phyloP scores from a whole-genome alignment of 1,284 basidiomycete genomes.

The Puccinia hordei region DNA sequence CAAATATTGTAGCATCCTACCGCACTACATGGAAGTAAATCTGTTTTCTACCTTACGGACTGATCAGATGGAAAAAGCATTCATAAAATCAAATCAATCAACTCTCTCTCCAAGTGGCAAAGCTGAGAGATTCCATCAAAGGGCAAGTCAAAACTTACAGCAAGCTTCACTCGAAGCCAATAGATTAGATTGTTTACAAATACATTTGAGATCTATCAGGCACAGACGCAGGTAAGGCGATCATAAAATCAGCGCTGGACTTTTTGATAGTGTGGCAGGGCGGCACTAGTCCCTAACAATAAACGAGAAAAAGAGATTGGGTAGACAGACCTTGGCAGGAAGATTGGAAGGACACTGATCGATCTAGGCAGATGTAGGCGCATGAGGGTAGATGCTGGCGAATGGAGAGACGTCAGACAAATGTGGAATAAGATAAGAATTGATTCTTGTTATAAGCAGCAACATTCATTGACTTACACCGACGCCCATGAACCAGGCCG shows the following conservation, averaged over 20 bases:
- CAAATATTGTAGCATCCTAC: neutral
- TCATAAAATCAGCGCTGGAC: neutral
- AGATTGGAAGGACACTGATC: neutral
- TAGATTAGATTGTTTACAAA: conserved; percentile 7
- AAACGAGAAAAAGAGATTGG: neutral
- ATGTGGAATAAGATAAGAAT: no score
- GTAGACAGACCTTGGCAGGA: conserved; percentile 13
- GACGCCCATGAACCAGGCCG: neutral
- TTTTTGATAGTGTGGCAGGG: neutral
- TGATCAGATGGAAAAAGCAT: neutral
- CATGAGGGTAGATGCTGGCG: conserved; percentile 7
- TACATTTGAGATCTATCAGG: conserved; percentile 2
- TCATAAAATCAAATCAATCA: neutral
- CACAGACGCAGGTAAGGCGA: neutral
- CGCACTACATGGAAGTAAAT: neutral
- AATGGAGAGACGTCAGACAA: neutral
- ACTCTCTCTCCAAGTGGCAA: neutral
- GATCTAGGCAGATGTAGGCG: conserved; percentile 8
- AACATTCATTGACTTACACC: neutral
- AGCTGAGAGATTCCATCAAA: neutral
- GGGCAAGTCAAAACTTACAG: neutral
- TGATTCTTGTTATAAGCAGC: neutral
- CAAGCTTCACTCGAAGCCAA: neutral
- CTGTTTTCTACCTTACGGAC: conserved; percentile 6
- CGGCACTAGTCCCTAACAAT: no score